A percentile compares a stretch with the other conserved stretches of the same genome.
phyloP scores from a whole-genome alignment of 345 rosid genomes.

The Syzygium oleosum region DNA sequence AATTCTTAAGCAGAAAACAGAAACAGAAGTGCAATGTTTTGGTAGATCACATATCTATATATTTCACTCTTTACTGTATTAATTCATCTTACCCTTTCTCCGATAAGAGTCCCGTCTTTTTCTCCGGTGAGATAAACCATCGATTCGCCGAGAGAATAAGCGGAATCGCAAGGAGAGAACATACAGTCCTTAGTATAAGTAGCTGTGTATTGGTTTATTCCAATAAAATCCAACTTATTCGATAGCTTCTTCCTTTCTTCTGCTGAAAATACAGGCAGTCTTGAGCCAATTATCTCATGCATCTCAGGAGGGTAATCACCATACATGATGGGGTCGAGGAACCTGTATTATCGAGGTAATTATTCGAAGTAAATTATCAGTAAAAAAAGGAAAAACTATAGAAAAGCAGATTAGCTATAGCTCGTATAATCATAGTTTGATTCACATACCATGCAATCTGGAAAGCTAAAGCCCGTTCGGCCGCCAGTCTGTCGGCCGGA shows the following conservation, averaged over 20 bases:
- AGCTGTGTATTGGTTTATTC: conserved; percentile 7
- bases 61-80: neutral
- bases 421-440: too few relatives aligned
- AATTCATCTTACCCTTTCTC: neutral
- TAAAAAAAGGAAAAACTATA: neutral
- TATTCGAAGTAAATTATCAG: neutral
- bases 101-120: neutral
- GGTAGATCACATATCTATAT: neutral
- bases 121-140: neutral
- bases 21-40: neutral
- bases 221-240: conserved; percentile 8
- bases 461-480: conserved; percentile 19
- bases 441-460: neutral
- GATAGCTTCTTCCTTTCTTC: neutral
- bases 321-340: conserved; percentile 5
- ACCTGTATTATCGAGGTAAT: neutral
- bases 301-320: conserved; percentile 6
- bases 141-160: neutral
- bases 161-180: neutral
- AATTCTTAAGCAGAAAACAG: neutral
- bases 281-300: neutral
- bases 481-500: conserved; percentile 9
- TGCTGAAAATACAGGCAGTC: neutral
- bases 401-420: neutral
- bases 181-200: conserved; percentile 4